Base-by-base conservation (phyloP, 169 alveolate genomes). In the Babesia ovata region DNA sequence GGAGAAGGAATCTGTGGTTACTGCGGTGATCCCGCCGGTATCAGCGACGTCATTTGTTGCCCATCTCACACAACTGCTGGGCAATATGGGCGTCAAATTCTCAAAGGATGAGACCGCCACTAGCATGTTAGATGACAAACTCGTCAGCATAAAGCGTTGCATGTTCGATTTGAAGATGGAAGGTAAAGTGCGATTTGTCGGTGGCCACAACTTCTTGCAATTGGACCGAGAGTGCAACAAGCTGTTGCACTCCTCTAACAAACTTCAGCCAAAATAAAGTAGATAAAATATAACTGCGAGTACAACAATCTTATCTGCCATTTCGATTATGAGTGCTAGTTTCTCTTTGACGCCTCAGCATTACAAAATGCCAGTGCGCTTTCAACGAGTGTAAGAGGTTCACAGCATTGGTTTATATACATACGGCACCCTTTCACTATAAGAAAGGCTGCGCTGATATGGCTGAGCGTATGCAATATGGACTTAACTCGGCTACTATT, bases 21-120 rank as follows among this genome's bases (percentile, higher is more conserved):
- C 53, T 19, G 12, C 76, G n/a, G 28, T 67, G 19, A 24, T 52
- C 8, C 76, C 76, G 19, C 76, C 76, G 4, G 65, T 52, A 36
- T 67, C 76, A 9, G 76, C 33, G 29, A 21, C 36, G 56, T 67
- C 76, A 8, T 67, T 67, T 36, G 76, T 67, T 2, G 17, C 33
- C 7, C 76, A 67, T n/a, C 50, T 67, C 14, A 4, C 76, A 21
- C 6, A 26, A n/a, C 13, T 6, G 28, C 56, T 67, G 56, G 76
- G 48, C 36, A 21, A 17, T 39, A 1, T 21, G 11, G 22, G 44
- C 42, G 24, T 67, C 6, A 67, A 67, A 33, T 67, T 67, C 42
- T 0, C 67, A 26, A 67, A 67, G 54, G 76, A 54, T 17, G 44
- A 53, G 17, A 39, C 12, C 14, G 53, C 33, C 0, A 8, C 44